phyloP scores from a whole-genome alignment of 1,284 basidiomycete genomes.

The Sanghuangporus baumii region DNA sequence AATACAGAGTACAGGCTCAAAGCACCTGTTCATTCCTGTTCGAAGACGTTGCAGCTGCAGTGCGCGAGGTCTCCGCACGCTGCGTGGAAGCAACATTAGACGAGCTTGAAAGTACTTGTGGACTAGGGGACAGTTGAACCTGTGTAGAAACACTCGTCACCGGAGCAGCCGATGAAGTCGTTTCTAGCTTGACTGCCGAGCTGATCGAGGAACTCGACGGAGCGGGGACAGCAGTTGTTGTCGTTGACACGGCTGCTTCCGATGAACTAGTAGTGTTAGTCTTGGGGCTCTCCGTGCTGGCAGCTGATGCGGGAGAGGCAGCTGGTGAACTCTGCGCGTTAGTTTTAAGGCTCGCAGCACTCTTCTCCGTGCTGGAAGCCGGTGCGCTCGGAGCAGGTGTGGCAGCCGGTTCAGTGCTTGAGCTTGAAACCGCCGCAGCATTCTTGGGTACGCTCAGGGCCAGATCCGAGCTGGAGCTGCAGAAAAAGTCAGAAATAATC shows the following conservation, averaged over 20 bases:
- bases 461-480: neutral
- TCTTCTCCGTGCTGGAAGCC: neutral
- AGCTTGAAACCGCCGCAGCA: neutral
- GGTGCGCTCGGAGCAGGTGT: neutral
- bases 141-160: neutral
- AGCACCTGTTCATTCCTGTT: neutral
- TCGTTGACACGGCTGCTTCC: neutral
- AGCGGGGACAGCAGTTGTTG: neutral
- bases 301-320: neutral
- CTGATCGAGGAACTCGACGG: neutral
- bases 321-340: neutral
- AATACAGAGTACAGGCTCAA: neutral
- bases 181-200: neutral
- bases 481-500: too few relatives aligned
- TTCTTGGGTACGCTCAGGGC: neutral
- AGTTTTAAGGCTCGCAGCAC: neutral
- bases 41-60: neutral
- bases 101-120: neutral
- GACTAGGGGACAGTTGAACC: neutral
- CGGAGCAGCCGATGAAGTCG: neutral
- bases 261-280: neutral
- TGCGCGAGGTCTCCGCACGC: neutral
- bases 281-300: neutral
- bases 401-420: neutral
- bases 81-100: constrained; percentile 5